Percentiles rank a stretch among this genome's conserved stretches.
phyloP scores from a whole-genome alignment of 345 rosid species.

The Moringa oleifera region DNA sequence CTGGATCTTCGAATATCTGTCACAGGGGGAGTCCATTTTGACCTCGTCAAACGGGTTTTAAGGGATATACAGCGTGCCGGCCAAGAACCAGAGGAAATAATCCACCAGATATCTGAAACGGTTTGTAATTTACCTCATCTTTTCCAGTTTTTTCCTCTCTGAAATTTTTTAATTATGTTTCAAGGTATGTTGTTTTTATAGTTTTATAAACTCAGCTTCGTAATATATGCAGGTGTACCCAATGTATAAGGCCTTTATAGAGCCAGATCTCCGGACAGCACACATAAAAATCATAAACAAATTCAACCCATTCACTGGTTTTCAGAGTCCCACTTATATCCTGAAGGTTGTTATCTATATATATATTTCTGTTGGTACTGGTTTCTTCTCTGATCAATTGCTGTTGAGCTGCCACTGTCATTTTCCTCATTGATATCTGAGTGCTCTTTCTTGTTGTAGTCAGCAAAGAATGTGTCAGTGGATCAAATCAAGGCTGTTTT shows the following conservation, averaged over 20 bases:
- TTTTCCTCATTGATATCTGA: slow-evolving; percentile 20
- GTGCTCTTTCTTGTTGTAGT: slow-evolving; percentile 45
- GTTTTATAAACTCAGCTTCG: slow-evolving; percentile 8
- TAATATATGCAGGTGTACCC: slow-evolving; percentile 75
- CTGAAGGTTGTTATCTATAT: slow-evolving; percentile 58
- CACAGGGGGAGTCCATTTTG: slow-evolving; percentile 98
- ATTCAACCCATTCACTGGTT: slow-evolving; percentile 95
- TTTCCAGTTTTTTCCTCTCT: neutral
- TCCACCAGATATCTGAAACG: slow-evolving; percentile 98
- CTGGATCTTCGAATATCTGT: slow-evolving; percentile 89
- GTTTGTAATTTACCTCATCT: slow-evolving; percentile 29
- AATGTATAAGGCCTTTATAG: slow-evolving; percentile 98
- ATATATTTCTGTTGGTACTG: neutral
- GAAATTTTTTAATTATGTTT: neutral
- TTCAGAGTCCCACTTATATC: slow-evolving; percentile 94
- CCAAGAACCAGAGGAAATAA: slow-evolving; percentile 96
- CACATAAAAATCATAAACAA: slow-evolving; percentile 88
- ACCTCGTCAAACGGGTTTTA: slow-evolving; percentile 94
- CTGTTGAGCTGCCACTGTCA: neutral
- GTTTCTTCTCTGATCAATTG: neutral
- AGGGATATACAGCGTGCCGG: slow-evolving; percentile 98
- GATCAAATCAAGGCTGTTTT: slow-evolving; percentile 70
- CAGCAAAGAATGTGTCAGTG: slow-evolving; percentile 54
- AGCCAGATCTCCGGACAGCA: slow-evolving; percentile 98
- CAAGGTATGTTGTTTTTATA: slow-evolving; percentile 7